phyloP scores from a whole-genome alignment of 73 alveolate species.

The Tetrahymena thermophila region DNA sequence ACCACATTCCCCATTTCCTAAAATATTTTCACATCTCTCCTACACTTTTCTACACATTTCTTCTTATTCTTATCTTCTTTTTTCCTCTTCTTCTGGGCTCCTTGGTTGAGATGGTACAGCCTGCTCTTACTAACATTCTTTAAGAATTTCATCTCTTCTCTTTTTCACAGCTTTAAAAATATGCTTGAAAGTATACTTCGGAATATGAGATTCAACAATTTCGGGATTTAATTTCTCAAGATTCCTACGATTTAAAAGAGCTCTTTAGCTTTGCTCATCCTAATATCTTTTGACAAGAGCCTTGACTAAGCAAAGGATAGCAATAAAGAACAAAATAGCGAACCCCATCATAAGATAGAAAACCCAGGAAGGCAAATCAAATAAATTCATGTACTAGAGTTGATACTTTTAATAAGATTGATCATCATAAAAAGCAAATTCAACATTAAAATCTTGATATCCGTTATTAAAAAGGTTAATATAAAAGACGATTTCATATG shows the following conservation, averaged over 20 bases:
- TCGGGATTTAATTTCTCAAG: neutral
- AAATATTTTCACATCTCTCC: neutral
- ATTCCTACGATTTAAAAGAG: neutral
- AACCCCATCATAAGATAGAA: neutral
- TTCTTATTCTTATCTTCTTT: neutral
- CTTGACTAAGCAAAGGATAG: neutral
- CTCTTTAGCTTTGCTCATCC: neutral
- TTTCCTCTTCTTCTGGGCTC: neutral
- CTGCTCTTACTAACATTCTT: neutral
- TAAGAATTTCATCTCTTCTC: neutral
- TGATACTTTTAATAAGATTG: neutral
- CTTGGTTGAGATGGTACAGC: neutral
- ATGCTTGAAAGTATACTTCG: neutral
- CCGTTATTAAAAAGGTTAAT: neutral
- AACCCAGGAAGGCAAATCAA: neutral
- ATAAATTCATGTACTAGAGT: neutral
- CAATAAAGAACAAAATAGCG: neutral
- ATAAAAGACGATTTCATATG: neutral
- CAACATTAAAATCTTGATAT: neutral
- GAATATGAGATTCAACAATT: neutral
- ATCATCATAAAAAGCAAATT: neutral
- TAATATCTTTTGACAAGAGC: neutral
- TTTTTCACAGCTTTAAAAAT: neutral
- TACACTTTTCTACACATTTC: neutral
- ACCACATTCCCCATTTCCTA: neutral